These are phyloP conservation scores for Chrysanthemum makinoi DNA, from an alignment of 129 eudicot species.

Conservation along the genomic window DNA sequence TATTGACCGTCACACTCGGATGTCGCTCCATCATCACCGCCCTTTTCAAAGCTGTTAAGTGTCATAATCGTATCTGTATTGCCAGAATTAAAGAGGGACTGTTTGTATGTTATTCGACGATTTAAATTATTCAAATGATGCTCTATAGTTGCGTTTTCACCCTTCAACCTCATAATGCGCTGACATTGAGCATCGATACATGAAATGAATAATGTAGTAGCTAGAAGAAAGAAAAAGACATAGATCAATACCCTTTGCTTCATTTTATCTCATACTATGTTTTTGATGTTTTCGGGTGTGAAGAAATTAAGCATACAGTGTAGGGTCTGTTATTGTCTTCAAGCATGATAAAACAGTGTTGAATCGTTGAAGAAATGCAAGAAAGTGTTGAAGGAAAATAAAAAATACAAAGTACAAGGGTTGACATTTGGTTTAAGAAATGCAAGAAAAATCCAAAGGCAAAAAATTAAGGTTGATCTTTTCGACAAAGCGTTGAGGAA, in stretches of 20 bases:
- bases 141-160: background rate
- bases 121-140: background rate
- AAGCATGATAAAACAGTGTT: background rate
- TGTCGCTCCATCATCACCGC: background rate
- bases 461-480: background rate
- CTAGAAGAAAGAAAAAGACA: background rate
- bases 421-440: background rate
- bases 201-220: background rate
- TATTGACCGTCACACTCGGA: slow-evolving; percentile 3
- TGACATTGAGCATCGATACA: background rate
- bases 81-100: background rate
- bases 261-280: background rate
- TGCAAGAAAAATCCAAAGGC: background rate
- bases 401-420: background rate
- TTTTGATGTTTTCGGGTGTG: background rate
- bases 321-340: background rate
- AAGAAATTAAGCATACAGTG: background rate
- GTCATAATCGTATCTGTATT: slow-evolving; percentile 5
- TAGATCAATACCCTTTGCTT: background rate
- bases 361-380: background rate
- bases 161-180: background rate
- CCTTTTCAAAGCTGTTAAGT: slow-evolving; percentile 8
- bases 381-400: background rate
- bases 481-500: background rate
- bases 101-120: background rate